Evolutionary conservation across 106 monocot species (phyloP), one percentile per base, ranked within the genome.

Genomic region (Dioscorea dumetorum): DNA sequence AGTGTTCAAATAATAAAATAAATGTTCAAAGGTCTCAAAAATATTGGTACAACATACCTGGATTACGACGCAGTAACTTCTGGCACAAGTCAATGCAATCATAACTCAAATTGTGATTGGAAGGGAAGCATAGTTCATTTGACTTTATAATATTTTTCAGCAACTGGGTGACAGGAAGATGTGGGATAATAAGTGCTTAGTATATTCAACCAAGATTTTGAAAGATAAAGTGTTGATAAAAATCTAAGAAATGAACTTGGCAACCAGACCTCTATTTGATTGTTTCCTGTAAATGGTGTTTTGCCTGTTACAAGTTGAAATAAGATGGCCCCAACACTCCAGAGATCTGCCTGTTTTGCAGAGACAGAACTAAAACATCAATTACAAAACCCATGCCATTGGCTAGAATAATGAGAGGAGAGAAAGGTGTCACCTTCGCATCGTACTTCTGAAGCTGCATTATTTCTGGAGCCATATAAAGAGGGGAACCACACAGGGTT

Each of bases 401-500:
- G 50, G 31, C 48, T 67, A 33, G 14, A 22, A 13, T 75, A 28
- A 57, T 50, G 58, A 12, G 24, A 33, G 49, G 9, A 59, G 24
- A 24, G 49, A 23, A 64, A 33, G 18, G 10, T 58, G 7, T 80
- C 74, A 99, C 97, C 97, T 99, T 99, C 19, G 97, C 89, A 79
- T 99, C 87, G 75, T 99, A 99, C 68, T 90, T 99, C 73, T 99
- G 86, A 72, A 81, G 66, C 68, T 90, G 80, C 97, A 99, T 92
- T 71, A 99, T 92, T 79, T 99, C 97, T 52, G 97, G 97, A 63
- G 97, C 97, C 97, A 99, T 99, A 77, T 99, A 99, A 49, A 99
- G 82, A 49, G 97, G 97, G 34, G 97, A 99, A 68, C 97, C 97
- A 64, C 97, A 99, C 11, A 99, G 70, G 50, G 97, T 99, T 81